Conservation (phyloP, 176 grass and related monocot genomes). For the Poa annua region DNA sequence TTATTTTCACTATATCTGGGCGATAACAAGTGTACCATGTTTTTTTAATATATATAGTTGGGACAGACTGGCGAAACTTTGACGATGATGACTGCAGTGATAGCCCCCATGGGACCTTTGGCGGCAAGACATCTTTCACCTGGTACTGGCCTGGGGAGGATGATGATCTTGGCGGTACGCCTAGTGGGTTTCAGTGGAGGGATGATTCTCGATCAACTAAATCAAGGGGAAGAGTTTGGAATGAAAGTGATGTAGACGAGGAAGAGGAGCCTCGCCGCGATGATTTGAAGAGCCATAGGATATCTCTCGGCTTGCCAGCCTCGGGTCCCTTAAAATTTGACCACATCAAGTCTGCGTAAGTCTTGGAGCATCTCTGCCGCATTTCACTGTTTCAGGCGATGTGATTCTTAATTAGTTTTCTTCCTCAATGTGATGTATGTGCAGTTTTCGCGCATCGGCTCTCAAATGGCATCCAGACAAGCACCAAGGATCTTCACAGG, state of each 20-base stretch:
- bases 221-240: constrained; percentile 60
- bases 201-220: constrained; percentile 58
- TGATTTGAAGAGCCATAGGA: constrained; percentile 53
- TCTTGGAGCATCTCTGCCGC: constrained; percentile 33
- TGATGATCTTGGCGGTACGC: constrained; percentile 36
- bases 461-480: constrained; percentile 97
- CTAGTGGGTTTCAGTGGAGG: constrained; percentile 65
- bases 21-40: constrained; percentile 8
- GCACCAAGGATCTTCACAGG: constrained; percentile 82
- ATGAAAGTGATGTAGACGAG: constrained; percentile 81
- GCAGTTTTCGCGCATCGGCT: constrained; percentile 74
- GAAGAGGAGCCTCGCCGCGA: constrained; percentile 46
- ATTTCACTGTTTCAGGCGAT: constrained; percentile 1
- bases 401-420: constrained; percentile 13
- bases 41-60: constrained; percentile 47
- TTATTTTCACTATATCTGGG: constrained; percentile 19
- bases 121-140: constrained; percentile 63
- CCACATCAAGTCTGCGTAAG: constrained; percentile 83
- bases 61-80: constrained; percentile 46
- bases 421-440: constrained; percentile 16
- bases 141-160: constrained; percentile 62
- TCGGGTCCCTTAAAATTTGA: constrained; percentile 69
- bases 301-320: constrained; percentile 70
- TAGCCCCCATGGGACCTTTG: constrained; percentile 42
- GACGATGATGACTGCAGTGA: constrained; percentile 45